Percentiles rank a stretch among this genome's conserved stretches.
Conservation (phyloP, 176 grass and related monocot genomes). For the Oryza coarctata region DNA sequence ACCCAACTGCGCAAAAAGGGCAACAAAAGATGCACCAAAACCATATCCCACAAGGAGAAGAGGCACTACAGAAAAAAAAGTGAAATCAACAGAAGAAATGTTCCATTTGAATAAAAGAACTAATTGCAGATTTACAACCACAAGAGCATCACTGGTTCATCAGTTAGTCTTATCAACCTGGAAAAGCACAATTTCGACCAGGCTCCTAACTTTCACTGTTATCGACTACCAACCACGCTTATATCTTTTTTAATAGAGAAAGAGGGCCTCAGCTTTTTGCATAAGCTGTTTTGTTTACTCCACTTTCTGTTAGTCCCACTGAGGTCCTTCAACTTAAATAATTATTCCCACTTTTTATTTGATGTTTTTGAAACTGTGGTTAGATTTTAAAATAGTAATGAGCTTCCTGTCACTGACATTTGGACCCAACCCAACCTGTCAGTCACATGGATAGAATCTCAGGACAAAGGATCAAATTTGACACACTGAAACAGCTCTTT, state of each 20-base stretch:
- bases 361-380: neutral
- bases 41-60: conserved; percentile 99
- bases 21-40: conserved; percentile 99
- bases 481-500: neutral
- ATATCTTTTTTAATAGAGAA: neutral
- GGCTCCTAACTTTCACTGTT: neutral
- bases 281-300: neutral
- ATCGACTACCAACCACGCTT: neutral
- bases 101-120: conserved; percentile 9
- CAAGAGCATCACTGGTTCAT: conserved; percentile 24
- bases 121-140: conserved; percentile 2
- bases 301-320: neutral
- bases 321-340: conserved; percentile 3
- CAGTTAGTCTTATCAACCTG: conserved; percentile 1
- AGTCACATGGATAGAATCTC: neutral
- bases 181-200: neutral
- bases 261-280: neutral
- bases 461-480: conserved; percentile 5
- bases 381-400: neutral
- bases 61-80: conserved; percentile 72
- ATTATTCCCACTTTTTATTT: neutral
- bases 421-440: neutral
- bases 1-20: conserved; percentile 97
- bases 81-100: conserved; percentile 27
- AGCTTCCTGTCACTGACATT: neutral